Evolutionary conservation across 257 asterid species (phyloP).

Genomic region (Solanum ossicruentum): DNA sequence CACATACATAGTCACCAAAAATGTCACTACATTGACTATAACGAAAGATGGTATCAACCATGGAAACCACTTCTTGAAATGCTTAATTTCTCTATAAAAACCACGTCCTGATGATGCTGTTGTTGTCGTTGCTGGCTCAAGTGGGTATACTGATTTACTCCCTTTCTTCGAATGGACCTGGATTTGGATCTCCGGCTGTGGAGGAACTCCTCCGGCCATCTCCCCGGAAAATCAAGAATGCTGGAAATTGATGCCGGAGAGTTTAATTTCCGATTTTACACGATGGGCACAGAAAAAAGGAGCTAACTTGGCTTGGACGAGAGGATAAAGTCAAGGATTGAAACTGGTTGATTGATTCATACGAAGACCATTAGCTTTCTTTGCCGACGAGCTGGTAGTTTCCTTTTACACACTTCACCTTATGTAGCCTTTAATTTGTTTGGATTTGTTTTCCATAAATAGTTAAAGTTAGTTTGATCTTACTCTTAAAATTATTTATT

Average conservation of each 20-base stretch:
- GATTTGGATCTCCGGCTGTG: conserved; percentile 26
- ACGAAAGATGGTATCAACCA: conserved; percentile 71
- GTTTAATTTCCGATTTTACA: neutral
- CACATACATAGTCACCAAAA: conserved; percentile 55
- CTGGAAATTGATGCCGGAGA: neutral
- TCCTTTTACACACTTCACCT: neutral
- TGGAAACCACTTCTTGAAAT: conserved; percentile 59
- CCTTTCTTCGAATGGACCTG: conserved; percentile 43
- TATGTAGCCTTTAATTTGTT: neutral
- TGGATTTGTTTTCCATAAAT: neutral
- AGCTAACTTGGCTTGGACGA: neutral
- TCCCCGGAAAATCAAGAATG: conserved; percentile 7
- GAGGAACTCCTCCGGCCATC: conserved; percentile 24
- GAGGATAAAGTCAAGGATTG: conserved; percentile 1
- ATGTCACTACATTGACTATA: conserved; percentile 46
- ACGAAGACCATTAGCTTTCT: neutral
- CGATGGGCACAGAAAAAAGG: neutral
- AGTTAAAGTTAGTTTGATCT: neutral
- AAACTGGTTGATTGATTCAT: neutral
- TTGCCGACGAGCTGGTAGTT: neutral
- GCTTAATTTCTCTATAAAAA: conserved; percentile 48
- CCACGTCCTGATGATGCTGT: conserved; percentile 2
- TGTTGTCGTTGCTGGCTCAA: conserved; percentile 22
- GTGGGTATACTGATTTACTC: conserved; percentile 54
- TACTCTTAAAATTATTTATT: too few species aligned